Conservation (phyloP, 768 basidiomycete genomes). For the Pulveroboletus sp. region DNA sequence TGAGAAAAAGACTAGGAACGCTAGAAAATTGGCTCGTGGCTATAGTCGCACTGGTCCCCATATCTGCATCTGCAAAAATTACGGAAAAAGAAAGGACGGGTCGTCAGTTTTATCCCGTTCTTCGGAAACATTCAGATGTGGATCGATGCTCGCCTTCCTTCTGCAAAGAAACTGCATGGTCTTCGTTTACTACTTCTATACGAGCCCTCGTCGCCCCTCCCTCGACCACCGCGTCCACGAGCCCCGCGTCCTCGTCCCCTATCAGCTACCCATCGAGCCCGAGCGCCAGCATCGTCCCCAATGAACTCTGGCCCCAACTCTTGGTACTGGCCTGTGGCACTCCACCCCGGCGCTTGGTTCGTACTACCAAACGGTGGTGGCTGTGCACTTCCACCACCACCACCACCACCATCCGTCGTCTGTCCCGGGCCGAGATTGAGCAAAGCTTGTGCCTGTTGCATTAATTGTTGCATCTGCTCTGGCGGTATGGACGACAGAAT, state of each 20-base stretch:
- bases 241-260: conserved; percentile 52
- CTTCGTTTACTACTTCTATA: conserved; percentile 80
- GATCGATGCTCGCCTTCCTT: conserved; percentile 84
- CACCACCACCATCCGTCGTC: conserved; percentile 22
- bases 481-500: conserved; percentile 41
- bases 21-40: conserved; percentile 52
- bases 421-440: conserved; percentile 29
- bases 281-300: conserved; percentile 41
- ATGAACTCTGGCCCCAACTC: conserved; percentile 45
- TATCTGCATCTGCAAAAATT: conserved; percentile 73
- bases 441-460: conserved; percentile 40
- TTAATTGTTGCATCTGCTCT: conserved; percentile 61
- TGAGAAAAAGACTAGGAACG: background rate
- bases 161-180: conserved; percentile 86
- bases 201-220: conserved; percentile 51
- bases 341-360: conserved; percentile 37
- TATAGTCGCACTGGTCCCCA: conserved; percentile 84
- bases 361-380: conserved; percentile 33
- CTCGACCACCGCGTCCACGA: conserved; percentile 55
- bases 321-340: conserved; percentile 36
- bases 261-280: conserved; percentile 42
- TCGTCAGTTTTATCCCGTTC: conserved; percentile 33
- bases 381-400: conserved; percentile 28
- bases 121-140: conserved; percentile 25
- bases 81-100: conserved; percentile 31